Evolutionary conservation across 140 eudicot genomes (phyloP), one percentile per base, ranked within the genome.

Genomic region (Stevia rebaudiana): DNA sequence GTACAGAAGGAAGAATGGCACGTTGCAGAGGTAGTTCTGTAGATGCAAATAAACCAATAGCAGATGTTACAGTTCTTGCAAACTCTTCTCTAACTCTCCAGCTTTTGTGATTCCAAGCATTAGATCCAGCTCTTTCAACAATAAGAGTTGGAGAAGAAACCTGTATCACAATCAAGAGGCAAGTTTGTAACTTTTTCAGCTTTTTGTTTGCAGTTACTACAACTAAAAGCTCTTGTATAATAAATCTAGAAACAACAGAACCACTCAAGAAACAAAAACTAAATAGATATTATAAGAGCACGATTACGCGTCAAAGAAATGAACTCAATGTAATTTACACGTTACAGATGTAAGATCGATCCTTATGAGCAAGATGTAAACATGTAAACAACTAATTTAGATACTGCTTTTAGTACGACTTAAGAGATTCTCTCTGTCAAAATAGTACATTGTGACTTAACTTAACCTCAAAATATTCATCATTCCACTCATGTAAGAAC

Each of bases 71-170:
- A 50, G 98, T 92, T 50, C 87, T 89, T 10, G 98, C 96, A 76
- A 88, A 88, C 76, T 92, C 98, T 56, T 92, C 98, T 71, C 98
- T 73, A 52, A 92, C 89, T 86, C 96, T 88, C 96, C 96, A 92
- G 79, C 98, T 92, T 81, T 77, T 88, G 89, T 92, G 96, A 58
- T 75, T 73, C 98, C 98, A 92, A 15, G 95, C 98, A 81, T 85
- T 81, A 62, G 90, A 83, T 51, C 98, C 98, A 47, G 98, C 98
- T 70, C 98, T 88, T 79, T 92, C 98, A 49, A 92, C 98, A 68
- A 92, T 81, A 42, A 92, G 82, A 60, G 98, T 92, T 52, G 98
- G 96, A 19, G 98, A 92, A 28, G 98, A 92, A 48, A 92, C 98
- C 98, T 92, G 84, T 61, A 74, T 37, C 72, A 65, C 46, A 2